A percentile compares a stretch with the other conserved stretches of the same genome.
phyloP scores from a whole-genome alignment of 2,329 filamentous ascomycete species.

The Sclerotinia subarctica region DNA sequence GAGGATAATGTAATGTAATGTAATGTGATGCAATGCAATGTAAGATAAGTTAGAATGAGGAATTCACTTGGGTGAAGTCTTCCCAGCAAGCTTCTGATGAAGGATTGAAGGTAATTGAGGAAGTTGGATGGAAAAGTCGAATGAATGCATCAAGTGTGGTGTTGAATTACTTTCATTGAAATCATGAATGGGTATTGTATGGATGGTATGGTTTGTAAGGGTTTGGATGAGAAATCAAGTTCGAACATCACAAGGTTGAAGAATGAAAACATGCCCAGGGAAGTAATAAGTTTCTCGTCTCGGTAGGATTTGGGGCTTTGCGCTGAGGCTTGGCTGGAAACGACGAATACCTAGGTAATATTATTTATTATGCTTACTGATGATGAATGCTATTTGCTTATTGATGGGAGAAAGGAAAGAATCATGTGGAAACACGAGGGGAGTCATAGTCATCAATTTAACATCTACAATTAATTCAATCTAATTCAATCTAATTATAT shows the following conservation, averaged over 20 bases:
- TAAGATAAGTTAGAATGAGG: neutral
- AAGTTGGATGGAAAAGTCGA: neutral
- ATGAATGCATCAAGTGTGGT: slow-evolving; percentile 1
- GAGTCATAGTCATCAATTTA: neutral
- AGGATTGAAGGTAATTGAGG: neutral
- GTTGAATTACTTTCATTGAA: neutral
- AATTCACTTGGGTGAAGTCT: neutral
- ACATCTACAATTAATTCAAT: no score
- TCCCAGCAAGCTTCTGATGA: neutral
- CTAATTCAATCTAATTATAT: no score
- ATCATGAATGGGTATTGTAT: neutral
- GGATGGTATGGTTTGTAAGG: neutral
- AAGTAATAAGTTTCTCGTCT: neutral
- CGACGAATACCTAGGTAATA: neutral
- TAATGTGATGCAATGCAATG: neutral
- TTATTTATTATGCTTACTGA: no score
- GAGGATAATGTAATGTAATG: slow-evolving; percentile 4
- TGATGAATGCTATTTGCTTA: neutral
- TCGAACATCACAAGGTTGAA: neutral
- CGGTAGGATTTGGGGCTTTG: neutral
- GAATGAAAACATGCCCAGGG: neutral
- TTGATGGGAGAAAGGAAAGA: neutral
- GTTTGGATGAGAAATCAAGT: neutral
- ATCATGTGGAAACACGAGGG: neutral
- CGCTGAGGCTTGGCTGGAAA: neutral